Percentiles rank a stretch among this genome's conserved stretches.
These are phyloP conservation scores for Cryphonectria nitschkei DNA, from an alignment of 2,329 filamentous ascomycete genomes.

Conservation along the genomic window DNA sequence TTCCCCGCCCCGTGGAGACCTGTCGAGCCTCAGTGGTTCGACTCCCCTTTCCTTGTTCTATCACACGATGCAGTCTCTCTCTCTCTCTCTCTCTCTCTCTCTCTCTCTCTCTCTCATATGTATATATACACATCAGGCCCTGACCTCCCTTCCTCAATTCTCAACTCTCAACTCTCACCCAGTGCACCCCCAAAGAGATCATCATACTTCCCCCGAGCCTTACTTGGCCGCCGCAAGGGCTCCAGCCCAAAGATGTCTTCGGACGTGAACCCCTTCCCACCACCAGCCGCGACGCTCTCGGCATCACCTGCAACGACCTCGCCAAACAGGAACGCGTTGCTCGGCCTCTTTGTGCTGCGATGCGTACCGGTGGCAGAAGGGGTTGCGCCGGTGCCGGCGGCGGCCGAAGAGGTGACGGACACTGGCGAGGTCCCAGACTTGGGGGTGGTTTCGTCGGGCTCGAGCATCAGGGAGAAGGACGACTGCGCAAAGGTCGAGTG, in stretches of 20 bases:
- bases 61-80: neutral
- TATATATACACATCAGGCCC: neutral
- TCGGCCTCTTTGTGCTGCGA: slow-evolving; percentile 53
- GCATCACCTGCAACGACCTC: slow-evolving; percentile 48
- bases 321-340: slow-evolving; percentile 64
- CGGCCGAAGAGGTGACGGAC: slow-evolving; percentile 14
- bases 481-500: slow-evolving; percentile 73
- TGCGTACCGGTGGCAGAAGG: slow-evolving; percentile 43
- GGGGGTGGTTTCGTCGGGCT: slow-evolving; percentile 40
- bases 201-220: slow-evolving; percentile 28
- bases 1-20: neutral
- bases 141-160: neutral
- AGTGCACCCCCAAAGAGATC: slow-evolving; percentile 26
- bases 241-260: slow-evolving; percentile 62
- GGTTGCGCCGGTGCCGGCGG: slow-evolving; percentile 31
- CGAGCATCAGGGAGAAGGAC: slow-evolving; percentile 80
- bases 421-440: slow-evolving; percentile 30
- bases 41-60: neutral
- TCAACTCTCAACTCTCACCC: slow-evolving; percentile 12
- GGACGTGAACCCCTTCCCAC: slow-evolving; percentile 41
- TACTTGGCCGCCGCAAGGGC: slow-evolving; percentile 45
- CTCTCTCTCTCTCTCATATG: neutral
- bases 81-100: neutral
- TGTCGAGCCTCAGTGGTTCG: neutral
- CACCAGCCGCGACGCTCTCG: slow-evolving; percentile 38